A percentile compares a stretch with the other conserved stretches of the same genome.
Conservation (phyloP, 2,329 filamentous ascomycete species). For the Hypocrella siamensis region DNA sequence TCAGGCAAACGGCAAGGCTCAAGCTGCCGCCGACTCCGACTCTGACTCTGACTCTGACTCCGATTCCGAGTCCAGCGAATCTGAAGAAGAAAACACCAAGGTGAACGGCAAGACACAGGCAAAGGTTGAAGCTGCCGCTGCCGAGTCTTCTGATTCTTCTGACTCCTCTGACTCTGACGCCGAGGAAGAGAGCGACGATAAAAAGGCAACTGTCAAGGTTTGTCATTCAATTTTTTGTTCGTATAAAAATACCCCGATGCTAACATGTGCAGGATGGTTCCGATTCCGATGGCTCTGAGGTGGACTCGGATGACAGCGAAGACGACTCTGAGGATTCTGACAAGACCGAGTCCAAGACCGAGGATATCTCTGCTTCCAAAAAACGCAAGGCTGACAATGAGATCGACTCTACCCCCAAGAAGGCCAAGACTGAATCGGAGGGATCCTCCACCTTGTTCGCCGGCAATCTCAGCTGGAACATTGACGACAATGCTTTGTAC, state of each 20-base stretch:
- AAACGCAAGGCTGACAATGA: conserved; percentile 33
- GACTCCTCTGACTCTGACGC: conserved; percentile 8
- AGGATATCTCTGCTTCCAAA: conserved; percentile 25
- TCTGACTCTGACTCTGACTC: too few relatives aligned
- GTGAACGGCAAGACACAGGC: conserved; percentile 6
- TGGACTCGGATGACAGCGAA: conserved; percentile 16
- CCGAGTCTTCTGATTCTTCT: conserved; percentile 17
- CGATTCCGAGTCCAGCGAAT: too few relatives aligned
- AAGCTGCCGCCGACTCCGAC: too few relatives aligned
- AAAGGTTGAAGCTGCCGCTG: conserved; percentile 13
- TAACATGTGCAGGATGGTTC: too few relatives aligned
- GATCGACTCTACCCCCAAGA: conserved; percentile 42
- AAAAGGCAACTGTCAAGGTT: conserved; percentile 14
- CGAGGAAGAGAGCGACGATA: conserved; percentile 11
- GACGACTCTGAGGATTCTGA: conserved; percentile 19
- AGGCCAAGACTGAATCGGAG: conserved; percentile 44
- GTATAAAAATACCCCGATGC: too few relatives aligned
- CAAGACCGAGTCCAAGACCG: conserved; percentile 16
- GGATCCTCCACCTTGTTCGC: conserved; percentile 57
- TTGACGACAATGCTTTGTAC: conserved; percentile 69
- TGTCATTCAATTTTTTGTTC: conserved; percentile 3
- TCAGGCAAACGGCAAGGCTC: too few relatives aligned
- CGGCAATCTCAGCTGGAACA: conserved; percentile 80
- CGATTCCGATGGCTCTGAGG: conserved; percentile 13
- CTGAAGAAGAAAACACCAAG: conserved; percentile 18